Conservation (phyloP, 257 asterid species). For the Anisodus tanguticus region DNA sequence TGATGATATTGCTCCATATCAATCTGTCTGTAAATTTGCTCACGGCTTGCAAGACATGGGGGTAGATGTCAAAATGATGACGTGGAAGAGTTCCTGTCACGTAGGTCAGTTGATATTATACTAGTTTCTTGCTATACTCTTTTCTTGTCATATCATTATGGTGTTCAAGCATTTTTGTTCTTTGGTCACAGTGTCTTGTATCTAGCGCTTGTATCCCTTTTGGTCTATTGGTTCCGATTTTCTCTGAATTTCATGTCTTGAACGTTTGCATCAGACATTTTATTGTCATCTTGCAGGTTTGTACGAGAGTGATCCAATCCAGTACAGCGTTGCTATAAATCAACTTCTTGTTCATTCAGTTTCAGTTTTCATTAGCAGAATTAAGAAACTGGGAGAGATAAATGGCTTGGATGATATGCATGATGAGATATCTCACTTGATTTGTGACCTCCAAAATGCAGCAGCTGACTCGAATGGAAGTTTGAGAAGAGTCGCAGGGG, state of each 20-base stretch:
- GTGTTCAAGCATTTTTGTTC: background rate
- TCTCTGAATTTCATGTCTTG: constrained; percentile 15
- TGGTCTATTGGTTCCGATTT: constrained; percentile 1
- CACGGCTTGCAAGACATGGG: constrained; percentile 67
- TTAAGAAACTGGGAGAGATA: constrained; percentile 62
- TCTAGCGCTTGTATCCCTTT: background rate
- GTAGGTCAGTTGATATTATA: constrained; percentile 52
- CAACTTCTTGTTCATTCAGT: constrained; percentile 70
- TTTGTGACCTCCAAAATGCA: constrained; percentile 93
- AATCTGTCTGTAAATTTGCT: constrained; percentile 60
- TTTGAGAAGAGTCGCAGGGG: constrained; percentile 77
- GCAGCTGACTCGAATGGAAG: constrained; percentile 81
- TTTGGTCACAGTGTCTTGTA: background rate
- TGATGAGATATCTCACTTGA: constrained; percentile 61
- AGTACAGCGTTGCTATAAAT: constrained; percentile 55
- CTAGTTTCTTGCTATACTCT: background rate
- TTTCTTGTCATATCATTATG: background rate
- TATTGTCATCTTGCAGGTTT: constrained; percentile 51
- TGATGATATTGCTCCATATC: constrained; percentile 66
- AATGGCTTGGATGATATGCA: constrained; percentile 53
- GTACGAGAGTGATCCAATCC: constrained; percentile 50
- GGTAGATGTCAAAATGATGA: constrained; percentile 63
- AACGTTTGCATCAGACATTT: background rate
- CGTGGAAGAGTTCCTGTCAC: constrained; percentile 48
- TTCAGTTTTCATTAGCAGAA: constrained; percentile 58